phyloP scores from a whole-genome alignment of 257 asterid species.

The Fraxinus pennsylvanica region DNA sequence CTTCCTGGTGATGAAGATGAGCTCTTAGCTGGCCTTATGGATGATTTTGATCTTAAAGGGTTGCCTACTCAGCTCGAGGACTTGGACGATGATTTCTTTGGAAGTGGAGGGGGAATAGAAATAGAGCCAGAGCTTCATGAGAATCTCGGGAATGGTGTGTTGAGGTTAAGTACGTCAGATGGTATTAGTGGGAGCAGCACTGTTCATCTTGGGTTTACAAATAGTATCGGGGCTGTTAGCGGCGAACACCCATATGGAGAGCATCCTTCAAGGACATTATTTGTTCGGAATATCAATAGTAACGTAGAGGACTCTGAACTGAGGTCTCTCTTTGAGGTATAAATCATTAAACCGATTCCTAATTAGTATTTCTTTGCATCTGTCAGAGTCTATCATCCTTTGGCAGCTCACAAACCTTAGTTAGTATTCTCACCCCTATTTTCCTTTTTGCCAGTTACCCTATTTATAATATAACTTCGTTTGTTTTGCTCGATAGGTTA shows the following conservation, averaged over 20 bases:
- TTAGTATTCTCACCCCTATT: background rate
- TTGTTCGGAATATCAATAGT: constrained; percentile 71
- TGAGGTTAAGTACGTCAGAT: constrained; percentile 60
- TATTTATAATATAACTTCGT: background rate
- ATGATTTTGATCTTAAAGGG: constrained; percentile 84
- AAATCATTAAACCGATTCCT: constrained; percentile 19
- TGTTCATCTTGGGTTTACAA: constrained; percentile 53
- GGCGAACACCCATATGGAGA: constrained; percentile 78
- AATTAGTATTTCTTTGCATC: background rate
- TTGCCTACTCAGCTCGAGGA: constrained; percentile 93
- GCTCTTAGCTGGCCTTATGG: constrained; percentile 84
- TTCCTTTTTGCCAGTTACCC: constrained; percentile 4
- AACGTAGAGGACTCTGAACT: constrained; percentile 75
- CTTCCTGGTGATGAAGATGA: constrained; percentile 97
- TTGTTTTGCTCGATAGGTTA: background rate
- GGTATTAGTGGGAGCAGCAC: constrained; percentile 56
- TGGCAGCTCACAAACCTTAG: background rate
- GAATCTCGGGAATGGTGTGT: constrained; percentile 49
- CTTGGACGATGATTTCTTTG: constrained; percentile 92
- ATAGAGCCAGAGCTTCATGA: constrained; percentile 67
- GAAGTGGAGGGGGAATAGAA: constrained; percentile 93
- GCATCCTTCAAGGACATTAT: constrained; percentile 80
- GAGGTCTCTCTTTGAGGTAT: constrained; percentile 65
- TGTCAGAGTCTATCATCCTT: constrained; percentile 5
- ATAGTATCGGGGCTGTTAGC: constrained; percentile 55